These are phyloP conservation scores for Caloboletus inedulis DNA, from an alignment of 1,284 basidiomycete genomes.

Conservation along the genomic window DNA sequence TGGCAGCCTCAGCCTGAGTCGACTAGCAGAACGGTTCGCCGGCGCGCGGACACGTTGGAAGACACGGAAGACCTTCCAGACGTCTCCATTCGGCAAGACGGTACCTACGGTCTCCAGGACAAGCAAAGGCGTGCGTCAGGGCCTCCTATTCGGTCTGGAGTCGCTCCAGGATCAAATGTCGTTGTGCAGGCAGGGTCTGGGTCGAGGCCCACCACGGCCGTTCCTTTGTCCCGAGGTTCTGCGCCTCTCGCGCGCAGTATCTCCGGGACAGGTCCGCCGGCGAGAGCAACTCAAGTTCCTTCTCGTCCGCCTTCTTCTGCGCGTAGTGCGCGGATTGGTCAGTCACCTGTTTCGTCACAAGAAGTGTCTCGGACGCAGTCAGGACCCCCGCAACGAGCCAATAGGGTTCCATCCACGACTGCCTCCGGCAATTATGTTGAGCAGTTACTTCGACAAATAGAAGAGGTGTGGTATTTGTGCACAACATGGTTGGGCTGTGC, in stretches of 20 bases:
- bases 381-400: constrained; percentile 11
- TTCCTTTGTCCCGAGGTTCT: constrained; percentile 11
- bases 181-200: constrained; percentile 4
- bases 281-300: constrained; percentile 9
- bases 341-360: constrained; percentile 27
- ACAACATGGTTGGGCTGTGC: constrained; percentile 7
- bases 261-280: constrained; percentile 9
- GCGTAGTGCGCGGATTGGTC: constrained; percentile 11
- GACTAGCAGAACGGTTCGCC: constrained; percentile 5
- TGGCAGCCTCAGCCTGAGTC: constrained; percentile 25
- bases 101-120: constrained; percentile 37
- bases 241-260: constrained; percentile 10
- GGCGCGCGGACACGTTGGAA: constrained; percentile 30
- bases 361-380: constrained; percentile 14
- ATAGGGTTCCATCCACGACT: constrained; percentile 7
- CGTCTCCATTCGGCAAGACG: constrained; percentile 46
- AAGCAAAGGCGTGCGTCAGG: constrained; percentile 17
- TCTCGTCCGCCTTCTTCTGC: constrained; percentile 18
- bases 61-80: constrained; percentile 57
- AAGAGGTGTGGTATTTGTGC: constrained; percentile 41
- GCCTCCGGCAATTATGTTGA: constrained; percentile 10
- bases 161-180: constrained; percentile 5
- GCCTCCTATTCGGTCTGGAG: constrained; percentile 10
- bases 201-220: constrained; percentile 2
- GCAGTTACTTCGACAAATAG: constrained; percentile 41